phyloP scores from a whole-genome alignment of 2,329 filamentous ascomycete species.

The Fusarium sp. region DNA sequence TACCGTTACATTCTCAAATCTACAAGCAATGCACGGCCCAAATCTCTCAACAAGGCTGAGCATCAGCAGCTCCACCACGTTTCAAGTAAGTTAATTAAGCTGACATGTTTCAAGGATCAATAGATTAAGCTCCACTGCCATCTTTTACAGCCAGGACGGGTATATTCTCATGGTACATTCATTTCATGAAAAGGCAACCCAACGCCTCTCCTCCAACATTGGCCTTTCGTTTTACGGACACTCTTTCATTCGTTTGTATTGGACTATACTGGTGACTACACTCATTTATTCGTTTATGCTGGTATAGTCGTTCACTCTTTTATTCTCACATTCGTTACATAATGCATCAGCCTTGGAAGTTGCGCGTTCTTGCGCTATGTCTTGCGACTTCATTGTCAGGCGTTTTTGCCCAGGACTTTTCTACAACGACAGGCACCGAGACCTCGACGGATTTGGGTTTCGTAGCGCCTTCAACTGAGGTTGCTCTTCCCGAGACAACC shows the following conservation, averaged over 20 bases:
- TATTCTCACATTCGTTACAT: not conserved
- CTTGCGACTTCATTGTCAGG: not conserved
- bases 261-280: not conserved
- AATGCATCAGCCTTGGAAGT: constrained; percentile 13
- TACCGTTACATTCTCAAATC: not conserved
- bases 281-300: not conserved
- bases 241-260: not conserved
- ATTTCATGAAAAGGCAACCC: constrained; percentile 12
- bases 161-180: not conserved
- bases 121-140: constrained; percentile 1
- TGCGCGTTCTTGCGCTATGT: constrained; percentile 18
- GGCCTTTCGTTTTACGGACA: not conserved
- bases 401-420: not conserved
- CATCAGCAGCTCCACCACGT: not conserved
- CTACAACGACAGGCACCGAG: not conserved
- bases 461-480: not conserved
- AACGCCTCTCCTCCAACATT: not conserved
- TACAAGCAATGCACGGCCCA: not conserved
- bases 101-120: not conserved
- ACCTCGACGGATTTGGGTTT: fast-evolving
- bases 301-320: not conserved
- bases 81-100: constrained; percentile 9
- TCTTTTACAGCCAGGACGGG: not conserved
- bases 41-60: not conserved
- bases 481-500: not conserved